Evolutionary conservation across 805 yeast genomes (phyloP), one percentile per base, ranked within the genome.

Genomic region (Lipomyces yamanashiensis): DNA sequence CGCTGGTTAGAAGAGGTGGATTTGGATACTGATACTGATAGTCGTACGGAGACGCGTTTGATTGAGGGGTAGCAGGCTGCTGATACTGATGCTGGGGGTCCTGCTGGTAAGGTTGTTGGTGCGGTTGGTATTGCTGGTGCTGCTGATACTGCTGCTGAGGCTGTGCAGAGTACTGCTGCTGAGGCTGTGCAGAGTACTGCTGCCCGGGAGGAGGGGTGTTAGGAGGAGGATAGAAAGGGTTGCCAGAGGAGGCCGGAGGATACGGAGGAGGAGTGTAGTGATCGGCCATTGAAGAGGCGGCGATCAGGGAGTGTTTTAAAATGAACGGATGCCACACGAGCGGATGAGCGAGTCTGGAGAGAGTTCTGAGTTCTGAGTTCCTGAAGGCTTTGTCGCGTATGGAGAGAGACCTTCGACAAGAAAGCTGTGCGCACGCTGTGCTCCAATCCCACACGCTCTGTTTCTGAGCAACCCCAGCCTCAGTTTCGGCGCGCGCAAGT

Each of bases 251-350:
- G 4, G 36, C 21, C 12, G 57, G 34, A 19, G 57, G 55, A 21
- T n/a, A 10, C 7, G 44, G 33, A 10, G 45, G 45, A 7, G 33
- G n/a, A 40, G 23, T 15, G 28, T 40, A 53, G 44, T 19, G 57
- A 53, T 53, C 57, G 40, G 48, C 57, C 57, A 53, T 53, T n/a
- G 6, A 7, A 39, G 28, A 28, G 28, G 55, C 45, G 19, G n/a
- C 47, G 47, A 43, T 43, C 47, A 17, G 21, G 4, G 9, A 19
- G 47, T 17, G 15, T 43, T n/a, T 43, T 4, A n/a, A n/a, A 43
- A 43, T n/a, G 47, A 15, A 9, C 9, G 19, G 21, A 12, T 8
- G 21, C 47, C 21, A 43, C 21, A 19, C 47, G 47, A 43, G 19
- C 6, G 19, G 17, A 39, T 2, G 17, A n/a, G 28, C 28, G 28